These are phyloP conservation scores for Rhizopogon rudus DNA, from an alignment of 768 basidiomycete species.

Conservation along the genomic window DNA sequence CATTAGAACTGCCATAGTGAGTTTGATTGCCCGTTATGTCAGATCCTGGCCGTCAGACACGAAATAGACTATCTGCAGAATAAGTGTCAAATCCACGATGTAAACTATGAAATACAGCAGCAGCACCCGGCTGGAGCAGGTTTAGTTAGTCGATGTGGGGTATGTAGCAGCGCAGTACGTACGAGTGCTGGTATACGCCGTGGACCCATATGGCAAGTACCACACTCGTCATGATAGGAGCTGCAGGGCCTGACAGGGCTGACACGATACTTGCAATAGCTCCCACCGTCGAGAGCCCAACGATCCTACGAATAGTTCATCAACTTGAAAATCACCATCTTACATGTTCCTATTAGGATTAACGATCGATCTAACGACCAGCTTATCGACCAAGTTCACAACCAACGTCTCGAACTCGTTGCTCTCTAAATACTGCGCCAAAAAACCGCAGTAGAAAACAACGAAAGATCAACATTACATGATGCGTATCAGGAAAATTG, in stretches of 20 bases:
- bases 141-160: too few relatives aligned
- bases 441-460: too few relatives aligned
- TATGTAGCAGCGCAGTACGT: neutral
- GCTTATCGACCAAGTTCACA: too few relatives aligned
- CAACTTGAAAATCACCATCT: neutral
- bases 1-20: neutral
- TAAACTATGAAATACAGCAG: too few relatives aligned
- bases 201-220: neutral
- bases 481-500: too few relatives aligned
- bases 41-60: neutral
- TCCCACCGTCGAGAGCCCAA: neutral
- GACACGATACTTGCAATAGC: neutral
- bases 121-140: too few relatives aligned
- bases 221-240: neutral
- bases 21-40: neutral
- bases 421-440: too few relatives aligned
- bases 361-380: neutral
- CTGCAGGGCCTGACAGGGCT: neutral
- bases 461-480: too few relatives aligned
- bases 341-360: neutral
- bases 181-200: neutral
- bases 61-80: conserved; percentile 17
- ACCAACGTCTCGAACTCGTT: too few relatives aligned
- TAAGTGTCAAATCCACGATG: conserved; percentile 18
- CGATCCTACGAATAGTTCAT: neutral